Conservation (phyloP, 345 rosid genomes). For the Citropsis articulata region DNA sequence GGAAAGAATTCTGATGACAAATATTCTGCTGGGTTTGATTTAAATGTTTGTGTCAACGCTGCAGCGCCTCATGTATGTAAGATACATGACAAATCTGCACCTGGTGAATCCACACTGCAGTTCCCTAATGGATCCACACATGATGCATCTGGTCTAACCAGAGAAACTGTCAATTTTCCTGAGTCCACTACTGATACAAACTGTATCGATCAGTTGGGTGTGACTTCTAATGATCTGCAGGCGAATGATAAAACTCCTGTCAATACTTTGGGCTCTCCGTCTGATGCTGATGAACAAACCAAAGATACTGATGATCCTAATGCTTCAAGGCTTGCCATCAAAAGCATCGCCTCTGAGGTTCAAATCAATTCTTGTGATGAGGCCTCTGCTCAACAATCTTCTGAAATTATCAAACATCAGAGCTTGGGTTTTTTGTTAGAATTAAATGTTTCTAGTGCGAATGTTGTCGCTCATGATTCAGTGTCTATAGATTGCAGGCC, state of each 20-base stretch:
- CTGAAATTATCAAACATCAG: slow-evolving; percentile 3
- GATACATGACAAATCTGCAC: slow-evolving; percentile 24
- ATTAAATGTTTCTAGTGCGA: not conserved
- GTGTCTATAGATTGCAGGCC: not conserved
- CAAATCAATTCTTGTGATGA: not conserved
- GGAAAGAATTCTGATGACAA: slow-evolving; percentile 19
- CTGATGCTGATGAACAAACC: not conserved
- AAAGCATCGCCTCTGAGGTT: slow-evolving; percentile 3
- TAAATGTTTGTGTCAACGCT: slow-evolving; percentile 22
- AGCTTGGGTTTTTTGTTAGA: not conserved
- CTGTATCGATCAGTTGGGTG: not conserved
- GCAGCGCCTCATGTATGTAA: slow-evolving; percentile 14
- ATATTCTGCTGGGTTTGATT: slow-evolving; percentile 23
- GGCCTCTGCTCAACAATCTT: not conserved
- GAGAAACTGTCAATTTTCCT: not conserved
- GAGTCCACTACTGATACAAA: not conserved
- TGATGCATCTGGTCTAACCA: slow-evolving; percentile 23
- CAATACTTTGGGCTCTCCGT: not conserved
- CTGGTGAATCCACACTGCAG: slow-evolving; percentile 25
- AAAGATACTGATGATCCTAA: not conserved
- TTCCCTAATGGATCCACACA: slow-evolving; percentile 23
- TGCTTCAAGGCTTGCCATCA: not conserved
- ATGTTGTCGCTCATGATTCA: not conserved
- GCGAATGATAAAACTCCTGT: not conserved
- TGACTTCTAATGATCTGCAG: slow-evolving; percentile 6